Percentiles rank a stretch among this genome's conserved stretches.
These are phyloP conservation scores for Apiospora aurea DNA, from an alignment of 2,329 filamentous ascomycete genomes.

Conservation along the genomic window DNA sequence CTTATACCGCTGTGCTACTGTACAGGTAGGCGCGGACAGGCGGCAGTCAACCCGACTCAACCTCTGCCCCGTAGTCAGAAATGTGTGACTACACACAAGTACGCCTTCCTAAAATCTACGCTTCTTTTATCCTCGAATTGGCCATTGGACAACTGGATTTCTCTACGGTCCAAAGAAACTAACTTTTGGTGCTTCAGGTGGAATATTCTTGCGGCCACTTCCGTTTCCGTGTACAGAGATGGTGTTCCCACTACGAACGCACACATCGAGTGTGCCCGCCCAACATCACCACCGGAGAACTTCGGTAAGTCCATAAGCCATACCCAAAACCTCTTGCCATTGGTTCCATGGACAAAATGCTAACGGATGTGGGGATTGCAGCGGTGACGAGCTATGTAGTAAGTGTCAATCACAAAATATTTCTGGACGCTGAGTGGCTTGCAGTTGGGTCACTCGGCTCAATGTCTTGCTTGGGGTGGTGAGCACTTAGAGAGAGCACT, in stretches of 20 bases:
- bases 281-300: constrained; percentile 42
- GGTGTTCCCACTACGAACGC: constrained; percentile 43
- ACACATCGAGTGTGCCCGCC: constrained; percentile 42
- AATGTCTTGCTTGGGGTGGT: not conserved
- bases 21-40: constrained; percentile 15
- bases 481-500: not conserved
- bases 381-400: constrained; percentile 43
- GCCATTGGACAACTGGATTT: not conserved
- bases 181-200: constrained; percentile 31
- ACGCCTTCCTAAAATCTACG: constrained; percentile 24
- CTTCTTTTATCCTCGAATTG: not conserved
- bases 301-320: constrained; percentile 35
- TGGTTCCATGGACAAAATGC: not conserved
- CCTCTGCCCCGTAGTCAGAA: constrained; percentile 23
- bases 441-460: not conserved
- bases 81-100: constrained; percentile 46
- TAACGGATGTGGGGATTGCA: constrained; percentile 27
- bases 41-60: constrained; percentile 3
- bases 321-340: no score
- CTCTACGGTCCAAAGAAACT: not conserved
- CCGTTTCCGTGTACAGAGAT: constrained; percentile 42
- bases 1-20: not conserved
- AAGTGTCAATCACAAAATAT: constrained; percentile 31
- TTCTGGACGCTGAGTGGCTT: constrained; percentile 25
- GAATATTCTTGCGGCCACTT: constrained; percentile 44